Base-by-base conservation (phyloP, 108 stramenopile genomes). In the Cylindrotheca closterium region DNA sequence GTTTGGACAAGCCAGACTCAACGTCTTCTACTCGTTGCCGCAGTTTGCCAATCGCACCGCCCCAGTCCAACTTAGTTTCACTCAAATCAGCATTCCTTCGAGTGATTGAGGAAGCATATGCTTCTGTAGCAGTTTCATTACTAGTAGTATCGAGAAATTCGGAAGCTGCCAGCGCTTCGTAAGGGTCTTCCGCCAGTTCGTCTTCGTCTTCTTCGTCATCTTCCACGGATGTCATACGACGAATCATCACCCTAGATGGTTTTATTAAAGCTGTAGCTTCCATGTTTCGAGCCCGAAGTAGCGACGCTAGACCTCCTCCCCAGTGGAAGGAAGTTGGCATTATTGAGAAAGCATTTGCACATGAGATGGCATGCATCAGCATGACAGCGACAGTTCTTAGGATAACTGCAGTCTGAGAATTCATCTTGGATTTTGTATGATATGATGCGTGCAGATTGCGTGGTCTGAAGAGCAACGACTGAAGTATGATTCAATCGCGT, bases 31-130 rank as follows among this genome's bases (percentile, higher is more conserved):
- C 72, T 3, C 91, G 74, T 42, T 79, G 51, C 5, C 80, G 70
- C 5, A 93, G 73, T 47, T 78, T 80, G 19, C 79, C 79, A 32
- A 87, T 53, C 21, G 84, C 91, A 18, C 86, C 88, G 28, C 88
- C 91, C 91, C 91, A 93, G 60, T 93, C 88, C 19, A 85, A 30
- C 45, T 1, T 70, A 24, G 45, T 75, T 47, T 47, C 74, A 33
- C 65, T 31, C 23, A 58, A 63, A 48, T 31, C 58, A 33, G 18
- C 48, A 18, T 47, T 51, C 10, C 26, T 8, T 28, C 48, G 48
- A 47, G 62, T 24, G 18, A 63, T 1, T 4, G 55, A 47, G 4
- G 55, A 46, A 3, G 50, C 45, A 17, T 29, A 51, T 10, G 55
- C 17, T 8, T 27, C 32, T n/a, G n/a, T n/a, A n/a, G n/a, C n/a